Evolutionary conservation across 2,329 filamentous ascomycete genomes (phyloP).

Genomic region (Paraphaeosphaeria sporulosa): DNA sequence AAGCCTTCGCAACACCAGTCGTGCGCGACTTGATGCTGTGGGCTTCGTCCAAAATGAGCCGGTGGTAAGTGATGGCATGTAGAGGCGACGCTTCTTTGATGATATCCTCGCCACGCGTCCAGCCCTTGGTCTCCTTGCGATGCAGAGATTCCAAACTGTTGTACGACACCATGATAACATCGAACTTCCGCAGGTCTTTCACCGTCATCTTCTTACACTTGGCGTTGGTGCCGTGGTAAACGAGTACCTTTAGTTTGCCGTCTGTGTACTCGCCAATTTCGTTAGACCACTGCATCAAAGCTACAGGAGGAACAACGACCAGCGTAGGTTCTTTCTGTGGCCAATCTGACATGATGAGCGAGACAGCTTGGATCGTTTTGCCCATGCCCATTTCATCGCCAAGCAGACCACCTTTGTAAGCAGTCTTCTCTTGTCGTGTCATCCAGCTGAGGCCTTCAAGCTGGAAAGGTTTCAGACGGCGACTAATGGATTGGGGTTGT

Average conservation of each 20-base stretch:
- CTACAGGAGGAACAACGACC: constrained; percentile 90
- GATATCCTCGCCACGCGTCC: constrained; percentile 78
- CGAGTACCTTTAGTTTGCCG: constrained; percentile 86
- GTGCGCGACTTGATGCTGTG: constrained; percentile 92
- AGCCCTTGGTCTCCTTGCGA: constrained; percentile 91
- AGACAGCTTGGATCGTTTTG: constrained; percentile 98
- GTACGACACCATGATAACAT: constrained; percentile 98
- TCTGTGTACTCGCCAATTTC: constrained; percentile 74
- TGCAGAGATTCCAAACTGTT: constrained; percentile 89
- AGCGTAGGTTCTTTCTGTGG: constrained; percentile 83
- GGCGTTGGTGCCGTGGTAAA: constrained; percentile 86
- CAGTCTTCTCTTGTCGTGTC: constrained; percentile 82
- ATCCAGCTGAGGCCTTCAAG: constrained; percentile 95
- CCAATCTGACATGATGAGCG: constrained; percentile 97
- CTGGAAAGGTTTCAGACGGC: constrained; percentile 90
- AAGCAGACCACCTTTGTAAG: constrained; percentile 87
- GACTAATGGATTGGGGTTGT: constrained; percentile 80
- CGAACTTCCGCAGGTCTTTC: constrained; percentile 79
- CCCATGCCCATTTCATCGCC: constrained; percentile 99
- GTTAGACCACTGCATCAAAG: constrained; percentile 88
- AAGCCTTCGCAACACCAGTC: constrained; percentile 92
- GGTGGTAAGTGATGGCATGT: constrained; percentile 86
- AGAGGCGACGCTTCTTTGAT: constrained; percentile 80
- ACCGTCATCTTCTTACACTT: constrained; percentile 80
- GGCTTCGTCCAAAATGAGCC: constrained; percentile 92